Evolutionary conservation across 352 stramenopile species (phyloP).

Genomic region (Phytophthora ohioensis): DNA sequence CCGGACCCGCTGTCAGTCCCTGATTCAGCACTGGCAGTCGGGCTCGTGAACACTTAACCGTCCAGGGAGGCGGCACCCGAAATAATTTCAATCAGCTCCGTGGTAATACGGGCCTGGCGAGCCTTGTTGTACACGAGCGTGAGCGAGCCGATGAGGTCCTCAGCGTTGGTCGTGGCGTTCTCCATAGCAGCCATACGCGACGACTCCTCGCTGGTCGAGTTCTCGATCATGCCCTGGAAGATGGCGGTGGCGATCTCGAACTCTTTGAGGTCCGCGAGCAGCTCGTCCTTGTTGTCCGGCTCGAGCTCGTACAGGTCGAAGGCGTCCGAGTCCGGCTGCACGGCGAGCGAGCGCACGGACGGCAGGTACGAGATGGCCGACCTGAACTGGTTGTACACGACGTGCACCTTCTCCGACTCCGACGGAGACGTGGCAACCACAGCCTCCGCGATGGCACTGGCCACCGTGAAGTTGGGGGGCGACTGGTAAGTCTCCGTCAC

Average conservation of each 20-base stretch:
- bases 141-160: constrained; percentile 96
- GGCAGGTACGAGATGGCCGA: constrained; percentile 97
- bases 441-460: constrained; percentile 92
- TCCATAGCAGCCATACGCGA: constrained; percentile 99
- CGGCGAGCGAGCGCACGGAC: constrained; percentile 83
- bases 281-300: constrained; percentile 97
- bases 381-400: constrained; percentile 98
- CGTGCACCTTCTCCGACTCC: constrained; percentile 95
- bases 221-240: constrained; percentile 98
- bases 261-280: constrained; percentile 97
- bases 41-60: constrained; percentile 55
- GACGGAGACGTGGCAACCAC: constrained; percentile 67
- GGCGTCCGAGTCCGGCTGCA: constrained; percentile 68
- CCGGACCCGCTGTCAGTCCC: constrained; percentile 19
- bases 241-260: constrained; percentile 91
- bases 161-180: constrained; percentile 98
- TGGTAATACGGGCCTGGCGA: constrained; percentile 96
- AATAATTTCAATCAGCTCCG: constrained; percentile 98
- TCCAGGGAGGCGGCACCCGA: constrained; percentile 97
- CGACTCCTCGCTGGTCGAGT: constrained; percentile 97
- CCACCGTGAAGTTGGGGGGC: constrained; percentile 93
- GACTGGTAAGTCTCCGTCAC: constrained; percentile 85
- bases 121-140: constrained; percentile 94
- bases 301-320: constrained; percentile 98
- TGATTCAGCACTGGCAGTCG: constrained; percentile 20